These are phyloP conservation scores for Blastobotrys arbuscula DNA, from an alignment of 1,139 yeast genomes.

Conservation along the genomic window DNA sequence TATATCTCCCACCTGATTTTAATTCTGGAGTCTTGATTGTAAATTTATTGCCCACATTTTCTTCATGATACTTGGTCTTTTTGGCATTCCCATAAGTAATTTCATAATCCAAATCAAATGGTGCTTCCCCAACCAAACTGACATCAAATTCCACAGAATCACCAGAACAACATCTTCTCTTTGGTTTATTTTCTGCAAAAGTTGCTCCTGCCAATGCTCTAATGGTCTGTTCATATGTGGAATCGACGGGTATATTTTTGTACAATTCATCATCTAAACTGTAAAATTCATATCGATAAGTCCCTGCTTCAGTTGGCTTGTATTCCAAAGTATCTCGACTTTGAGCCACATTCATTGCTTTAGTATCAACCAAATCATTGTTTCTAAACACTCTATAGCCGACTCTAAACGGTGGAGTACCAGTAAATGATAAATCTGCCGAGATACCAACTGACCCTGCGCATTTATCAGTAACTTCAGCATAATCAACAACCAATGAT, in stretches of 20 bases:
- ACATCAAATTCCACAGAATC: constrained; percentile 48
- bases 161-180: constrained; percentile 41
- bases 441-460: constrained; percentile 87
- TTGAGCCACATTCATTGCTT: constrained; percentile 26
- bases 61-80: constrained; percentile 39
- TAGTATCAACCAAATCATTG: constrained; percentile 23
- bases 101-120: constrained; percentile 68
- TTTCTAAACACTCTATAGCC: constrained; percentile 49
- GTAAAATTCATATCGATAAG: constrained; percentile 65
- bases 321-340: constrained; percentile 54
- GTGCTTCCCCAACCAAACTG: constrained; percentile 67
- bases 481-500: constrained; percentile 39
- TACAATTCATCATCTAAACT: constrained; percentile 37
- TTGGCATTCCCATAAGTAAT: constrained; percentile 43
- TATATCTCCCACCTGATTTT: constrained; percentile 63
- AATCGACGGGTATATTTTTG: constrained; percentile 29
- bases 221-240: constrained; percentile 32
- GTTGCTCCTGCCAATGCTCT: constrained; percentile 37
- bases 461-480: constrained; percentile 69
- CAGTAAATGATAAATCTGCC: constrained; percentile 60
- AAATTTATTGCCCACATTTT: constrained; percentile 41
- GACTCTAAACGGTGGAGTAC: constrained; percentile 76
- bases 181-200: constrained; percentile 25
- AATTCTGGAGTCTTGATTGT: constrained; percentile 51
- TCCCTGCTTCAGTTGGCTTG: constrained; percentile 77